phyloP scores from a whole-genome alignment of 495 filamentous ascomycete species.

The Penicillium tannophilum region DNA sequence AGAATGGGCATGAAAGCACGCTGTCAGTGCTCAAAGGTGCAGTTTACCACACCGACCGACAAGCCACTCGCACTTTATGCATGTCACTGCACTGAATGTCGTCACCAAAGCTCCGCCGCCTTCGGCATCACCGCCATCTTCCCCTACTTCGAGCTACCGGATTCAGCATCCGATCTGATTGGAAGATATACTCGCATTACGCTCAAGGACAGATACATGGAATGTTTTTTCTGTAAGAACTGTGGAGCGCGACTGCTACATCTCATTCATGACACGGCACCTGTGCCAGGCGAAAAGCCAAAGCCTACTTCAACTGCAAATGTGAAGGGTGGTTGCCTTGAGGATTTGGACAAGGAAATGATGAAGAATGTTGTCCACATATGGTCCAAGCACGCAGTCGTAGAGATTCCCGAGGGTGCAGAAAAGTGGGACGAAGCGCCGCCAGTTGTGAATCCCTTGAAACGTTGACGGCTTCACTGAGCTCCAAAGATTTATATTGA shows the following conservation, averaged over 20 bases:
- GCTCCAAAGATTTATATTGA: background rate
- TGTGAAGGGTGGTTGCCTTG: conserved; percentile 65
- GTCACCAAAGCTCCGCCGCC: conserved; percentile 65
- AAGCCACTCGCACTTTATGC: conserved; percentile 60
- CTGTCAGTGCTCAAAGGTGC: conserved; percentile 65
- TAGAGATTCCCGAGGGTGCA: conserved; percentile 61
- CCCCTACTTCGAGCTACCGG: conserved; percentile 56
- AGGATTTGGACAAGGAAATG: conserved; percentile 47
- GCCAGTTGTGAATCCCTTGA: conserved; percentile 3
- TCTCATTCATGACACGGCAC: conserved; percentile 49
- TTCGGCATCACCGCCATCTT: conserved; percentile 71
- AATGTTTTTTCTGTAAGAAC: conserved; percentile 61
- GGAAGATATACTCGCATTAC: conserved; percentile 49
- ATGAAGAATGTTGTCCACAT: conserved; percentile 60
- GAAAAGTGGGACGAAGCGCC: conserved; percentile 37
- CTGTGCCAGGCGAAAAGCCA: conserved; percentile 22
- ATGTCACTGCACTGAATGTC: conserved; percentile 70
- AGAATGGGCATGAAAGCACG: conserved; percentile 51
- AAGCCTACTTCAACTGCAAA: conserved; percentile 41
- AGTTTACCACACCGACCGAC: conserved; percentile 56
- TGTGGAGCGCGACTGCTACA: conserved; percentile 64
- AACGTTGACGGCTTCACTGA: background rate
- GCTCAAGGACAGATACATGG: conserved; percentile 44
- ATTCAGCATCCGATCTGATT: conserved; percentile 37
- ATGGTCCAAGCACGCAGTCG: conserved; percentile 63